phyloP scores from a whole-genome alignment of 768 basidiomycete genomes.

The Coprinellus micaceus region DNA sequence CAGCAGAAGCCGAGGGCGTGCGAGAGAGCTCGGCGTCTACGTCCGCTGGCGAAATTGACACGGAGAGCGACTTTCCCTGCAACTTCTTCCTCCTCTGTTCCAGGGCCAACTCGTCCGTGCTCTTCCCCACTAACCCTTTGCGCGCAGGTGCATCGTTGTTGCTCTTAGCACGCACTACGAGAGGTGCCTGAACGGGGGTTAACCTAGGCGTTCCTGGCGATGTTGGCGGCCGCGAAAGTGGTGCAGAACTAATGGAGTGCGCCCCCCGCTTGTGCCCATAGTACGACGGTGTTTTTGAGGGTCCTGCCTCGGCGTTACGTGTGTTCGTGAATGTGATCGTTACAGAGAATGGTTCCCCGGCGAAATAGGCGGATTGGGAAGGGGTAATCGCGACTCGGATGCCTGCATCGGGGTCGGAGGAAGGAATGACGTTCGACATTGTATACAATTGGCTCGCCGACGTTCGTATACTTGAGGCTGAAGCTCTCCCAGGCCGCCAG shows the following conservation, averaged over 20 bases:
- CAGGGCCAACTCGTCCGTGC: slow-evolving; percentile 46
- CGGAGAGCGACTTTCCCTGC: slow-evolving; percentile 62
- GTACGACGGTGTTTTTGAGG: slow-evolving; percentile 20
- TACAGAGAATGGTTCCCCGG: slow-evolving; percentile 84
- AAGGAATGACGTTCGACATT: not conserved
- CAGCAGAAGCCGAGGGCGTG: slow-evolving; percentile 29
- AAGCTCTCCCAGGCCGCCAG: too few species aligned
- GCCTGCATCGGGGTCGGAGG: slow-evolving; percentile 10
- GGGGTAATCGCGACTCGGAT: slow-evolving; percentile 74
- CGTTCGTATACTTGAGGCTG: too few species aligned
- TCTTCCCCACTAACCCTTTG: slow-evolving; percentile 1
- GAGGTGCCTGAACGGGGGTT: slow-evolving; percentile 23
- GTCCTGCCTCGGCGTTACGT: slow-evolving; percentile 46
- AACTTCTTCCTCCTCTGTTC: slow-evolving; percentile 53
- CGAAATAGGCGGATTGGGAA: slow-evolving; percentile 86
- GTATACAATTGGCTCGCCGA: not conserved
- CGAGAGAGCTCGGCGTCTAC: slow-evolving; percentile 28
- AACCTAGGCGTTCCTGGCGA: slow-evolving; percentile 61
- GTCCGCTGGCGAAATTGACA: slow-evolving; percentile 55
- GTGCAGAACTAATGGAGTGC: slow-evolving; percentile 82
- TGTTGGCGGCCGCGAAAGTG: slow-evolving; percentile 76
- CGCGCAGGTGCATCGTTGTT: slow-evolving; percentile 28
- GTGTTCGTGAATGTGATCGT: slow-evolving; percentile 87
- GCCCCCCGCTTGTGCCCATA: slow-evolving; percentile 56
- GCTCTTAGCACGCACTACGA: slow-evolving; percentile 17